Conservation (phyloP, 177 flowering plant species). For the Vitis hybrid region DNA sequence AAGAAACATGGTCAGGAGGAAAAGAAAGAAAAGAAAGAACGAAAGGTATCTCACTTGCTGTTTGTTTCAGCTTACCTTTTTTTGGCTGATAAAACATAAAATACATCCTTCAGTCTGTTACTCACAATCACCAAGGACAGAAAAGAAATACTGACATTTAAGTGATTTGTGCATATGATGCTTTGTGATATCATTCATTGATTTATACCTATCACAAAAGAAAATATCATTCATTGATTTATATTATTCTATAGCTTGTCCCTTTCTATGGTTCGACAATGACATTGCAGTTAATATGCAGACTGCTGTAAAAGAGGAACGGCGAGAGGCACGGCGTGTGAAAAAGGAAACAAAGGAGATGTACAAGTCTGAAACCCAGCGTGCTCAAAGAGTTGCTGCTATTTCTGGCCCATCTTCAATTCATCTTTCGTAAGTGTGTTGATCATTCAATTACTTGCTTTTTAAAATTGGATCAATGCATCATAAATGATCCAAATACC, state of each 20-base stretch:
- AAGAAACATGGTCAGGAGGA: conserved; percentile 64
- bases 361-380: conserved; percentile 65
- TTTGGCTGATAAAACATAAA: too few species aligned
- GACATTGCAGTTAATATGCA: conserved; percentile 21
- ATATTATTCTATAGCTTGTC: background rate
- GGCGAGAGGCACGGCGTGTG: conserved; percentile 73
- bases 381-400: conserved; percentile 84
- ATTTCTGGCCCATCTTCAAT: conserved; percentile 66
- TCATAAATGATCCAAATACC: too few species aligned
- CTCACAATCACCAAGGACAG: too few species aligned
- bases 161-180: background rate
- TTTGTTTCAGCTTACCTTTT: background rate
- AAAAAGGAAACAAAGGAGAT: conserved; percentile 80
- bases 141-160: too few species aligned
- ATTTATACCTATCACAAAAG: too few species aligned
- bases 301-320: conserved; percentile 87
- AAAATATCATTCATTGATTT: background rate
- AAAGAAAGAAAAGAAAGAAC: conserved; percentile 91
- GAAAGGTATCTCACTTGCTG: conserved; percentile 55
- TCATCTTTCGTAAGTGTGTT: conserved; percentile 56
- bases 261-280: background rate
- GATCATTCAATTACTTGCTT: background rate
- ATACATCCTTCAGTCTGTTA: too few species aligned
- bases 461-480: too few species aligned
- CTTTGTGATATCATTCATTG: background rate